These are phyloP conservation scores for Lachancea meyersii DNA, from an alignment of 805 yeast species.

Conservation along the genomic window DNA sequence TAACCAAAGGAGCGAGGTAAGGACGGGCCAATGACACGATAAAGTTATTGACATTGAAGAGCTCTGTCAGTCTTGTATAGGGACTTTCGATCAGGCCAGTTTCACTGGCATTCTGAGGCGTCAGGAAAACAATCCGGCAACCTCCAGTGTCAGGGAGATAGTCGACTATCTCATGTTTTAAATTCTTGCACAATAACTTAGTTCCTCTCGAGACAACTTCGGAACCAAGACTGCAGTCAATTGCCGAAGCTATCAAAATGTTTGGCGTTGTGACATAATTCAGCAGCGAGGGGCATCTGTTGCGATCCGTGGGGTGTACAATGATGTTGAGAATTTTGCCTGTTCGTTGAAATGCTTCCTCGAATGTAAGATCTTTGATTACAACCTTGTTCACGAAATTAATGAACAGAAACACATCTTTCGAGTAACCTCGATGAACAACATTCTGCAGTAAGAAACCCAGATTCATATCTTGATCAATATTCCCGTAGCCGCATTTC, in stretches of 20 bases:
- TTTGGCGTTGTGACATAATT: slow-evolving; percentile 93
- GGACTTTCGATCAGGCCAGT: slow-evolving; percentile 53
- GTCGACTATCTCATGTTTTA: slow-evolving; percentile 56
- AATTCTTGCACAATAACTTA: slow-evolving; percentile 51
- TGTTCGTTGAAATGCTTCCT: slow-evolving; percentile 79
- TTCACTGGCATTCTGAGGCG: slow-evolving; percentile 42
- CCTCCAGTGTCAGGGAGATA: slow-evolving; percentile 35
- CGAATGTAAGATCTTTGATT: slow-evolving; percentile 83
- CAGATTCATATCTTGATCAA: slow-evolving; percentile 34
- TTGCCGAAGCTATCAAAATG: slow-evolving; percentile 83
- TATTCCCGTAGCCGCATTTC: slow-evolving; percentile 40
- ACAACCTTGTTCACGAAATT: slow-evolving; percentile 62
- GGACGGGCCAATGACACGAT: slow-evolving; percentile 90
- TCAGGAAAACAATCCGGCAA: slow-evolving; percentile 25
- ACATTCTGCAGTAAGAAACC: slow-evolving; percentile 72
- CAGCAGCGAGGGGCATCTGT: slow-evolving; percentile 61
- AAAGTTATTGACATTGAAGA: slow-evolving; percentile 92
- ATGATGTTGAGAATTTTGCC: slow-evolving; percentile 78
- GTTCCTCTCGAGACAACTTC: slow-evolving; percentile 56
- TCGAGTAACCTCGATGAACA: slow-evolving; percentile 73
- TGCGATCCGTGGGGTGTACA: slow-evolving; percentile 62
- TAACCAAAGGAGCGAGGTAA: slow-evolving; percentile 81
- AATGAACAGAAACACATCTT: slow-evolving; percentile 73
- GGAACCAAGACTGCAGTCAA: slow-evolving; percentile 75
- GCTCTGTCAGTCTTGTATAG: slow-evolving; percentile 80